Evolutionary conservation across 1,284 basidiomycete species (phyloP).

Genomic region (Neonothopanus nambi): DNA sequence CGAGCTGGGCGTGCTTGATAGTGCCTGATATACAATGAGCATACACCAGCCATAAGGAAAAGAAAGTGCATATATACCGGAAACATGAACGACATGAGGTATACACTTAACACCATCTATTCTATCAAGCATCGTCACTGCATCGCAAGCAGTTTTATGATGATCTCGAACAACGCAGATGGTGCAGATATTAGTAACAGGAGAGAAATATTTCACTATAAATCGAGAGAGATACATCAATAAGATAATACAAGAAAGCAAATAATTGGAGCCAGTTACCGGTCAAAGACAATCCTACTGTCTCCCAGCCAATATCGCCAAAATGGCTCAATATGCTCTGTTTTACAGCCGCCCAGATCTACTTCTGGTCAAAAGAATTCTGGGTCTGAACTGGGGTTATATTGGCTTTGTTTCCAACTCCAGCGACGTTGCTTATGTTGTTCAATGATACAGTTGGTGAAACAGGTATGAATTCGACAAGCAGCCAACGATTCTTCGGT

Average conservation of each 20-base stretch:
- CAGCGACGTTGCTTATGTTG: neutral
- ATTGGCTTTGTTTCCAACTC: neutral
- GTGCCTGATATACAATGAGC: constrained; percentile 52
- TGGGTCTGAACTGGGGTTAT: neutral
- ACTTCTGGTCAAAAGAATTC: constrained; percentile 6
- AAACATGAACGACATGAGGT: constrained; percentile 73
- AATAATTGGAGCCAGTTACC: constrained; percentile 39
- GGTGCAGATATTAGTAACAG: constrained; percentile 74
- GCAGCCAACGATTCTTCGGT: constrained; percentile 15
- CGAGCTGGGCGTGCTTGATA: constrained; percentile 75
- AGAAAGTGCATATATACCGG: constrained; percentile 48
- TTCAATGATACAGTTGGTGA: neutral
- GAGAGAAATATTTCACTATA: constrained; percentile 81
- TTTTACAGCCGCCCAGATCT: constrained; percentile 65
- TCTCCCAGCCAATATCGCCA: constrained; percentile 80
- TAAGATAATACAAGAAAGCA: neutral
- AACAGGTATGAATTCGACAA: constrained; percentile 15
- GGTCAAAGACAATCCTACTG: constrained; percentile 64
- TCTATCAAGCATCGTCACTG: constrained; percentile 59
- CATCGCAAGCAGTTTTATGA: constrained; percentile 73
- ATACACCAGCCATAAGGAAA: neutral
- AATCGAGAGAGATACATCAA: neutral
- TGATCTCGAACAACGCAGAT: constrained; percentile 77
- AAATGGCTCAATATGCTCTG: constrained; percentile 73
- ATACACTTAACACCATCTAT: constrained; percentile 60